Conservation (phyloP, 2,329 filamentous ascomycete species). For the Botrytis paeoniae region DNA sequence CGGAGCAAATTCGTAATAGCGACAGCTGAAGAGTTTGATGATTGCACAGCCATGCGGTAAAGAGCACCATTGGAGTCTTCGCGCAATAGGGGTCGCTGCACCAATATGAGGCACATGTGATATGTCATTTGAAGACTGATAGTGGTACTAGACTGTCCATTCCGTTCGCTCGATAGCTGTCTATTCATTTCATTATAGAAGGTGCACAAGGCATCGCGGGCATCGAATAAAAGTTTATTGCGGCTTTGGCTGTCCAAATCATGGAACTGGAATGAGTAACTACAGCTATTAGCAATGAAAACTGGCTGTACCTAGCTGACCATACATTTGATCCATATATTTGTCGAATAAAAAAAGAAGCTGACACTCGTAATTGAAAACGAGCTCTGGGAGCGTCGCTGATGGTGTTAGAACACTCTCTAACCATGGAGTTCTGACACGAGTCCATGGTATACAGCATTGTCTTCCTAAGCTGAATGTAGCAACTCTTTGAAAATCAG, state of each 20-base stretch:
- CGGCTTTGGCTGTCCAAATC: background rate
- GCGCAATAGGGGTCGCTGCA: background rate
- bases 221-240: slow-evolving; percentile 4
- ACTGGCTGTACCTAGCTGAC: background rate
- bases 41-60: background rate
- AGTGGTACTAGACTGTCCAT: background rate
- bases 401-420: background rate
- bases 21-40: background rate
- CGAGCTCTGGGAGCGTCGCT: background rate
- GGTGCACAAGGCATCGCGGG: background rate
- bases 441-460: slow-evolving; percentile 1
- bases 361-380: background rate
- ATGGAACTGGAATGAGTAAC: background rate
- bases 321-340: slow-evolving; percentile 6
- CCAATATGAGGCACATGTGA: slow-evolving; percentile 1
- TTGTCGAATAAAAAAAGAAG: background rate
- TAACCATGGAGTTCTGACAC: background rate
- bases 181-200: background rate
- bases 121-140: background rate
- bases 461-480: background rate
- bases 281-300: background rate
- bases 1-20: background rate
- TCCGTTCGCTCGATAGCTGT: background rate
- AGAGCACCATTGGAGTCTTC: background rate
- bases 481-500: background rate